Base-by-base conservation (phyloP, 306 rosid genomes). In the Senna tora region DNA sequence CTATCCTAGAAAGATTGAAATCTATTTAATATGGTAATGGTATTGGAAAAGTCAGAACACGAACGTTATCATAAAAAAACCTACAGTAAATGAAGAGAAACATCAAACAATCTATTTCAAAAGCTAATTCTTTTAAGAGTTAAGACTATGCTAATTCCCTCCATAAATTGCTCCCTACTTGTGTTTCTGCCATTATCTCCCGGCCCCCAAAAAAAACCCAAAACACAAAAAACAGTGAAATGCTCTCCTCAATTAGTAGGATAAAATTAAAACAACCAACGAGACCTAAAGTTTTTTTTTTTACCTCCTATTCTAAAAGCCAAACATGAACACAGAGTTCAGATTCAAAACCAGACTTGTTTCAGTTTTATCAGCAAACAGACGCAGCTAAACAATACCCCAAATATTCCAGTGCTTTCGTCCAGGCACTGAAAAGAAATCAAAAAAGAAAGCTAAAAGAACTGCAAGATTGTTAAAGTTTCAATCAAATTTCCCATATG, bases 111-210 rank as follows among this genome's bases (percentile, higher is more conserved):
- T 52, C 17, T 52, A 74, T 61, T 60, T 22, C 15, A 47, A 28
- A 64, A 74, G 17, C 17, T 50, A 53, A 74, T 32, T 51, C 16
- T 22, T 34, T n/a, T n/a, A n/a, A n/a, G n/a, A n/a, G n/a, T n/a
- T 14, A 21, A 32, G 30, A 67, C 20, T 47, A 1, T 25, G 30
- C 30, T 25, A 25, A 25, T 25, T 25, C 30, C 30, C 1, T 25
- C 30, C 30, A 25, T 25, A 25, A 25, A 25, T 25, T 25, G 30
- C 30, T 25, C 30, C 30, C 30, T 3, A 3, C 2, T 25, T 25
- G 30, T 25, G 30, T 25, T 25, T 25, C 1, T 25, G 30, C 30
- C 30, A 25, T 25, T 25, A 3, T 25, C 30, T 25, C 30, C 30
- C 30, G 2, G 30, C 30, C 30, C 30, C 30, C 30, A 25, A n/a